Evolutionary conservation across 2,329 filamentous ascomycete species (phyloP), one percentile per base, ranked within the genome.

Genomic region (Sporothrix brunneoviolacea): DNA sequence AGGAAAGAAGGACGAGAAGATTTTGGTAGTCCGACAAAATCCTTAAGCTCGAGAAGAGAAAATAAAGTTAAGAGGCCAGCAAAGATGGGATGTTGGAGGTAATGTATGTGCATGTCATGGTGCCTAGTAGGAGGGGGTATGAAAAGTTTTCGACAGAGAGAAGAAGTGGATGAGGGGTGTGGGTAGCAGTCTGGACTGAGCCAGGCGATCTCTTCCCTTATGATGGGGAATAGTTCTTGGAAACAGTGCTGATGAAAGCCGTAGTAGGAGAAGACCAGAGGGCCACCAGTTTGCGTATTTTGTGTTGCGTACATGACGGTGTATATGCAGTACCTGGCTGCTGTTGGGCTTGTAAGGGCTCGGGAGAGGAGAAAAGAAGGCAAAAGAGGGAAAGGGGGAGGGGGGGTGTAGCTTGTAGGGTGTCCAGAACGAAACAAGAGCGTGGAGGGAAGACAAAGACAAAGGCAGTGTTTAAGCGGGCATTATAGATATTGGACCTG

Each of bases 401-500:
- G 35, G 35, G 24, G 33, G 27, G 43, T 38, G 49, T 36, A 16
- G 36, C 30, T 28, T 45, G 24, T 38, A 32, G 33, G 39, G 27
- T 52, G 44, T 27, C 43, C 30, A 37, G 47, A 36, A 36, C 15
- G 16, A 32, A 43, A 21, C 42, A 18, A 42, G 16, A 32, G 36
- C 21, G 37, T 21, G 19, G n/a, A 18, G 9, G 8, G 32, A 18
- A 50, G 36, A 22, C 15, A 32, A 27, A 27, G 28, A 4, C 4
- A 18, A 24, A 24, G 19, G 21, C 38, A 45, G 39, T 35, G 35
- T 43, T 48, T 46, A 48, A 54, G 50, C 41, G 46, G 41, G 30
- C 46, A 46, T 28, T 40, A 43, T 51, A 18, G 35, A 50, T 48
- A 54, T 54, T 42, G n/a, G 48, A 44, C 52, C 52, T 51, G 43